These are phyloP conservation scores for Camillea tinctor DNA, from an alignment of 2,329 filamentous ascomycete species.

Conservation along the genomic window DNA sequence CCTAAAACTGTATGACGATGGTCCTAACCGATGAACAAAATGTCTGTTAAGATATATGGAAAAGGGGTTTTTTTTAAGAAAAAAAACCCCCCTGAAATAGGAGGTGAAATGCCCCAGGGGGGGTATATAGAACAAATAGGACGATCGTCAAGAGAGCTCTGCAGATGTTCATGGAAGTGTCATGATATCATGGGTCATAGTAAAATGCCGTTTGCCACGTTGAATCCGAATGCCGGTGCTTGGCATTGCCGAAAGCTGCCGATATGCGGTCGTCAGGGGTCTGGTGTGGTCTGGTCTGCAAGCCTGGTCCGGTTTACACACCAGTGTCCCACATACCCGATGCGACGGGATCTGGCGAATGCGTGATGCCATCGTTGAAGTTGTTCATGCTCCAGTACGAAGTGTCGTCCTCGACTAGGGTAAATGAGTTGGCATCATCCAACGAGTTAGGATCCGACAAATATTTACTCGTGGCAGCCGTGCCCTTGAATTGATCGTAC, in stretches of 20 bases:
- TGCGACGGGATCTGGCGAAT: conserved; percentile 34
- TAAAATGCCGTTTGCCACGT: conserved; percentile 20
- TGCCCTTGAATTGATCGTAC: conserved; percentile 54
- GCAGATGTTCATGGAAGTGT: conserved; percentile 3
- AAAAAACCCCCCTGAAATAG: conserved; percentile 1
- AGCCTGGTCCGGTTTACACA: conserved; percentile 2
- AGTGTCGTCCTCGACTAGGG: conserved; percentile 46
- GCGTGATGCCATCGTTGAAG: conserved; percentile 36
- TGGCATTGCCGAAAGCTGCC: conserved; percentile 20
- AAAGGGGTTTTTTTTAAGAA: no score
- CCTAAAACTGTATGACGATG: conserved; percentile 10
- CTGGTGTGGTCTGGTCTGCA: neutral
- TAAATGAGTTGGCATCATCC: conserved; percentile 40
- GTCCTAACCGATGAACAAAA: conserved; percentile 20
- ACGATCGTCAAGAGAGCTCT: neutral
- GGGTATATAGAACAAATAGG: conserved; percentile 6
- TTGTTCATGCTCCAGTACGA: conserved; percentile 39
- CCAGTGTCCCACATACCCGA: conserved; percentile 32
- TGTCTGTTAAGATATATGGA: conserved; percentile 1
- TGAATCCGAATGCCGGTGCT: conserved; percentile 39
- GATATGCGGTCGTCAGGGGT: conserved; percentile 37
- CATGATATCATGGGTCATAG: conserved; percentile 22
- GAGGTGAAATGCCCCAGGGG: neutral
- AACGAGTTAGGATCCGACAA: conserved; percentile 39
- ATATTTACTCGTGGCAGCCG: conserved; percentile 47